These are phyloP conservation scores for Microsporum ferrugineum DNA, from an alignment of 2,329 filamentous ascomycete genomes.

Conservation along the genomic window DNA sequence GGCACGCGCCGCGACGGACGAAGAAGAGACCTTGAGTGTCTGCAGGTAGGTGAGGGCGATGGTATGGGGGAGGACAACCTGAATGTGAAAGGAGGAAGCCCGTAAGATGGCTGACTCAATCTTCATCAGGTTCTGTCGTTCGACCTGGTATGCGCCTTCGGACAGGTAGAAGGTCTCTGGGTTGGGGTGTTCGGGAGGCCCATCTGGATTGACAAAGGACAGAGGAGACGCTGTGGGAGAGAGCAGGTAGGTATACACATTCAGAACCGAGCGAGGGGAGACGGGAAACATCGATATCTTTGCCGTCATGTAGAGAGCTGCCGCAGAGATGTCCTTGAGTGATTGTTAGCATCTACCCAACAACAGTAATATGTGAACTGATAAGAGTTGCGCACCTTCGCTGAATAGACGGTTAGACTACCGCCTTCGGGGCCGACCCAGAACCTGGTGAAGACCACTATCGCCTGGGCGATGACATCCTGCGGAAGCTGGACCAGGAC, in stretches of 20 bases:
- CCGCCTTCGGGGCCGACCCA: constrained; percentile 49
- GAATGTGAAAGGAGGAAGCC: constrained; percentile 67
- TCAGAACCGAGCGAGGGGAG: constrained; percentile 67
- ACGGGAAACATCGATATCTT: constrained; percentile 71
- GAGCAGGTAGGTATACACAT: constrained; percentile 71
- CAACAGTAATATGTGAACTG: not conserved
- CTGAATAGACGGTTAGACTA: constrained; percentile 33
- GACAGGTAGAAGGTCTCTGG: constrained; percentile 55
- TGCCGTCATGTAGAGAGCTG: constrained; percentile 65
- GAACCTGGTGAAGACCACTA: constrained; percentile 69
- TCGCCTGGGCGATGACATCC: constrained; percentile 73
- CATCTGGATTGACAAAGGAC: constrained; percentile 31
- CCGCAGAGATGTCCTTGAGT: constrained; percentile 64
- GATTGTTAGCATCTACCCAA: not conserved
- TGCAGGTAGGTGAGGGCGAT: constrained; percentile 88
- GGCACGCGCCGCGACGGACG: constrained; percentile 51
- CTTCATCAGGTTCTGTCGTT: constrained; percentile 54
- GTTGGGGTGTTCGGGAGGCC: constrained; percentile 26
- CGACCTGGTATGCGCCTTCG: constrained; percentile 58
- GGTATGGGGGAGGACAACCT: constrained; percentile 74
- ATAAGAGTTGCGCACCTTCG: constrained; percentile 24
- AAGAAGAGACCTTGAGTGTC: constrained; percentile 58
- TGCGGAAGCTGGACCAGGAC: constrained; percentile 75
- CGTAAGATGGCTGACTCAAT: constrained; percentile 68
- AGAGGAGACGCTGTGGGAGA: constrained; percentile 47